phyloP scores from a whole-genome alignment of 2,329 filamentous ascomycete species.

The Colletotrichum lentis region DNA sequence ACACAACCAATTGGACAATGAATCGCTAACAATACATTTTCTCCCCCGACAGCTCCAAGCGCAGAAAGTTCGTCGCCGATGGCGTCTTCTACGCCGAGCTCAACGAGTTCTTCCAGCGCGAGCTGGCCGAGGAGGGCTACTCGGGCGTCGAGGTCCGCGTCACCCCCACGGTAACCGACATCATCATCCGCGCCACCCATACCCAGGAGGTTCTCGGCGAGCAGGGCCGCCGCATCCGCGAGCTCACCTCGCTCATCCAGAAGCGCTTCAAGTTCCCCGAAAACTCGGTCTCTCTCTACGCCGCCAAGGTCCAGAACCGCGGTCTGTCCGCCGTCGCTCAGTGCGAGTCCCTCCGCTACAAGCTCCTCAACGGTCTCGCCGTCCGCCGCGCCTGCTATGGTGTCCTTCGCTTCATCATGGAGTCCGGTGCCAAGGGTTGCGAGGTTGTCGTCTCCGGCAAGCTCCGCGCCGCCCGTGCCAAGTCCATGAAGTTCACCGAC shows the following conservation, averaged over 20 bases:
- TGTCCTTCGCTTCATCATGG: conserved; percentile 99
- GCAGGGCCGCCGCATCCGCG: conserved; percentile 99
- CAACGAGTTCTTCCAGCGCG: conserved; percentile 99
- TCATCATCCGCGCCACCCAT: conserved; percentile 99
- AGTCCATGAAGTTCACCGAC: conserved; percentile 99
- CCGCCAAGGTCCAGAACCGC: conserved; percentile 99
- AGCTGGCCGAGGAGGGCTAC: conserved; percentile 99
- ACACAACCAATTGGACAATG: conserved; percentile 4
- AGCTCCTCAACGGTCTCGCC: conserved; percentile 99
- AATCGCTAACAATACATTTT: conserved; percentile 33
- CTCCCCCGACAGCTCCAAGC: conserved; percentile 73
- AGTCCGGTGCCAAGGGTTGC: conserved; percentile 99
- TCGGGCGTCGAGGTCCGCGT: conserved; percentile 99
- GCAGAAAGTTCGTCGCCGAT: conserved; percentile 95
- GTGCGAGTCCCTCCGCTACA: conserved; percentile 99
- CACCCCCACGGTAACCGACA: conserved; percentile 99
- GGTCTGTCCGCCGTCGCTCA: conserved; percentile 99
- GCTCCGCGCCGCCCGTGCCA: conserved; percentile 97
- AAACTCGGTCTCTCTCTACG: conserved; percentile 99
- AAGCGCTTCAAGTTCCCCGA: conserved; percentile 99
- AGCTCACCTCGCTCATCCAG: conserved; percentile 99
- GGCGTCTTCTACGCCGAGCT: conserved; percentile 99
- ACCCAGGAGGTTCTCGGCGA: conserved; percentile 99
- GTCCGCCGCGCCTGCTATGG: conserved; percentile 99
- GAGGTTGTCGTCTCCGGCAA: conserved; percentile 99